Conservation (phyloP, 2,329 filamentous ascomycete species). For the Verticillium nubilum region DNA sequence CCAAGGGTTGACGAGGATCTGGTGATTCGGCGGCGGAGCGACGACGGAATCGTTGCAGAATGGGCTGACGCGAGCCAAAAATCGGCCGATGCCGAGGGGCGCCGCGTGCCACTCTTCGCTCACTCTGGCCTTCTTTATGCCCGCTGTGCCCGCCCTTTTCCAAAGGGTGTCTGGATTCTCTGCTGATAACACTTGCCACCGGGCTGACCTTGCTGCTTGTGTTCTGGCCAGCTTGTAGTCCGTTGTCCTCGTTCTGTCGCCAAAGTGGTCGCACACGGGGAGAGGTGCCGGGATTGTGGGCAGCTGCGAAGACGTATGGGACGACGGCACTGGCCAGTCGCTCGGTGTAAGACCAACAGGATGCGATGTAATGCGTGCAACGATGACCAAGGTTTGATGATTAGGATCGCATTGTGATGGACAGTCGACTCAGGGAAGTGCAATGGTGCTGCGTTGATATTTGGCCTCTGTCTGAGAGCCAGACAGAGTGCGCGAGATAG, state of each 20-base stretch:
- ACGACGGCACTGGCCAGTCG: not conserved
- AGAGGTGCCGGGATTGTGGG: not conserved
- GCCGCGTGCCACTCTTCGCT: constrained; percentile 1
- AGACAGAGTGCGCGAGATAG: too few species aligned
- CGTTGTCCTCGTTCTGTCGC: not conserved
- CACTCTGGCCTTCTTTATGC: not conserved
- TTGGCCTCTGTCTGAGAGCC: too few species aligned
- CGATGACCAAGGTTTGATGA: not conserved
- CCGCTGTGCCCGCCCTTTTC: not conserved
- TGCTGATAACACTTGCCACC: not conserved
- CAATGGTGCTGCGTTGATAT: too few species aligned
- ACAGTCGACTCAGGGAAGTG: too few species aligned
- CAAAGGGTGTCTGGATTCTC: not conserved
- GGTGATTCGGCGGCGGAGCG: constrained; percentile 27
- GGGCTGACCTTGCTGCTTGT: not conserved
- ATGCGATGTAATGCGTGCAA: not conserved
- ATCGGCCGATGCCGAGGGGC: constrained; percentile 26
- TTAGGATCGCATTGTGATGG: too few species aligned
- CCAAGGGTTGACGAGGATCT: constrained; percentile 16
- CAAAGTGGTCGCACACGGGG: not conserved
- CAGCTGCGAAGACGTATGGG: not conserved
- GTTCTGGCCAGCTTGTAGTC: not conserved
- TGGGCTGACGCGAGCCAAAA: constrained; percentile 27
- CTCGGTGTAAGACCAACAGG: not conserved
- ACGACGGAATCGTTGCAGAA: constrained; percentile 17